A percentile compares a stretch with the other conserved stretches of the same genome.
Evolutionary conservation across 495 filamentous ascomycete genomes (phyloP).

Genomic region (Bacidia rubella): DNA sequence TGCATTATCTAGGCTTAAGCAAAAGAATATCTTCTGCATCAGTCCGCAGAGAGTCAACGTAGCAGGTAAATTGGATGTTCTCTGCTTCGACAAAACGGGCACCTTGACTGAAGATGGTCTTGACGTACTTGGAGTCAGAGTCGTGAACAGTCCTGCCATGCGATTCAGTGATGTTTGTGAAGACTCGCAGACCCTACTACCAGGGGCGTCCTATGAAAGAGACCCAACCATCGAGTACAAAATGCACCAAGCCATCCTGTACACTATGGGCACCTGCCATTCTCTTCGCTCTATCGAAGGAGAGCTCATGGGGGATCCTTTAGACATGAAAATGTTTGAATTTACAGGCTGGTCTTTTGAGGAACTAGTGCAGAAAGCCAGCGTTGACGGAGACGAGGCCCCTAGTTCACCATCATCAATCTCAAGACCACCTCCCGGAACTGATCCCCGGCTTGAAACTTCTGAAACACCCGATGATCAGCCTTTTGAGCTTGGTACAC

Average conservation of each 20-base stretch:
- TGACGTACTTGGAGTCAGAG: slow-evolving; percentile 79
- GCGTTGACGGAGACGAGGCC: slow-evolving; percentile 50
- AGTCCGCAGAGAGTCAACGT: slow-evolving; percentile 95
- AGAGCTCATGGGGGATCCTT: slow-evolving; percentile 82
- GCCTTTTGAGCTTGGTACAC: slow-evolving; percentile 64
- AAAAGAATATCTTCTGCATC: slow-evolving; percentile 89
- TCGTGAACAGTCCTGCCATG: slow-evolving; percentile 48
- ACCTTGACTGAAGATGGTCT: slow-evolving; percentile 95
- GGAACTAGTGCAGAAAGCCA: slow-evolving; percentile 56
- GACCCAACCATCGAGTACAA: slow-evolving; percentile 46
- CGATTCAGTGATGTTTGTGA: slow-evolving; percentile 50
- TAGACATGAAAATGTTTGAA: slow-evolving; percentile 98
- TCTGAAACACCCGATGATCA: slow-evolving; percentile 9
- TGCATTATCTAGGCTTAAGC: slow-evolving; percentile 71
- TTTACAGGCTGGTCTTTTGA: slow-evolving; percentile 91
- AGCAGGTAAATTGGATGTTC: slow-evolving; percentile 84
- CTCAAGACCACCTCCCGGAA: slow-evolving; percentile 59
- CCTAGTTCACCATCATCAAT: slow-evolving; percentile 63
- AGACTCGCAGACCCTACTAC: slow-evolving; percentile 40
- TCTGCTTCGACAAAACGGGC: slow-evolving; percentile 98
- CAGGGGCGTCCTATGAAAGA: slow-evolving; percentile 37
- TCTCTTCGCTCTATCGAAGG: slow-evolving; percentile 75
- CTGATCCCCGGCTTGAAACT: slow-evolving; percentile 16
- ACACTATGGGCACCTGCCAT: slow-evolving; percentile 97
- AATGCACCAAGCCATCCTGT: slow-evolving; percentile 56